Base-by-base conservation (phyloP, 768 basidiomycete species). In the Mycena crocata region DNA sequence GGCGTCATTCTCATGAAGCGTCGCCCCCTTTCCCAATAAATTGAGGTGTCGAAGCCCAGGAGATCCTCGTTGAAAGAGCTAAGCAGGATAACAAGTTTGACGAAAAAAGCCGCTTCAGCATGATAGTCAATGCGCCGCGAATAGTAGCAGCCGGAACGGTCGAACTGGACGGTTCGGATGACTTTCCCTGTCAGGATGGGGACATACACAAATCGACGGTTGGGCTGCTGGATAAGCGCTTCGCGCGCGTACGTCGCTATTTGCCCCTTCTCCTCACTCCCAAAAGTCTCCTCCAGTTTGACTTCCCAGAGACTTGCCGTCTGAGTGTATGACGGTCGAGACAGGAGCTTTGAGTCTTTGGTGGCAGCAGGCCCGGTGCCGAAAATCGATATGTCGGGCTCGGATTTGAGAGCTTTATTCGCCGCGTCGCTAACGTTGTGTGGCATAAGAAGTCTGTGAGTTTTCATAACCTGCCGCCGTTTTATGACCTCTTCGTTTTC, bases 1-100 rank as follows among this genome's bases (percentile, higher is more conserved):
- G 50, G 51, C 23, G 21, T 37, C 52, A 67, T 46, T 28, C 51
- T 34, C 50, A 73, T 62, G 13, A 44, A 49, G 1, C 63, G 65
- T 24, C 48, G 40, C 5, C 55, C 58, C 14, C 37, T 44, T 14
- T 54, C 13, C 74, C 73, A 77, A 32, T 63, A 70, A 14, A 75
- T 66, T 35, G 51, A 68, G 1, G 72, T 73, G 32, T 77, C 73
- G 44, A 70, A 71, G 15, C 76, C 76, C 19, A 77, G 54, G 21
- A 56, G 54, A 1, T 44, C 52, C 51, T 72, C 64, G 24, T 71
- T 46, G 5, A 67, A 39, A 7, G 72, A 72, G n/a, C 57, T 57
- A 42, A 74, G 24, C 28, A 70, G 70, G 30, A 74, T 65, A 48
- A 77, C 34, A 30, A 75, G 54, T 19, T 69, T 67, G 35, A 75